These are phyloP conservation scores for Xerocomellus dryophilus DNA, from an alignment of 768 basidiomycete species.

Conservation along the genomic window DNA sequence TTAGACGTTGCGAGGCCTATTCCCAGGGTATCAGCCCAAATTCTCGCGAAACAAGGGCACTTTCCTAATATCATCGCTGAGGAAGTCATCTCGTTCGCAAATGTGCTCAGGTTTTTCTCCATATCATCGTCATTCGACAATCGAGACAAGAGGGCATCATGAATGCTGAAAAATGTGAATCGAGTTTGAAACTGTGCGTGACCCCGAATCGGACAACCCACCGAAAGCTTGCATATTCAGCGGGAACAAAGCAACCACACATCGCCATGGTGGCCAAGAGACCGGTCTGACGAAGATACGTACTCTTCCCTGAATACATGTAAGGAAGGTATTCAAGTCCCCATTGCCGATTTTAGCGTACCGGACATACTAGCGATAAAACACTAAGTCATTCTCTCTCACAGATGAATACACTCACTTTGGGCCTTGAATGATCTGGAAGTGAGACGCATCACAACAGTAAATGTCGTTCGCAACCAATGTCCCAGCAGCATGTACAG, in stretches of 20 bases:
- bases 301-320: conserved; percentile 71
- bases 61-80: conserved; percentile 86
- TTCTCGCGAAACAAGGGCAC: background rate
- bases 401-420: conserved; percentile 50
- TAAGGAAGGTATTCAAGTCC: background rate
- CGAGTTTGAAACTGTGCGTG: background rate
- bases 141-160: conserved; percentile 80
- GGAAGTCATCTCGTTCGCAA: conserved; percentile 92
- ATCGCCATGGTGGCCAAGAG: conserved; percentile 83
- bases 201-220: conserved; percentile 20
- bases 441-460: conserved; percentile 76
- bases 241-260: conserved; percentile 90
- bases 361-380: conserved; percentile 56
- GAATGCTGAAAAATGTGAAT: conserved; percentile 47
- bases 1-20: conserved; percentile 66
- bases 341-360: conserved; percentile 1
- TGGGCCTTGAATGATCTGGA: conserved; percentile 91
- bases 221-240: conserved; percentile 90
- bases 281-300: conserved; percentile 85
- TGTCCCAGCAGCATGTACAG: conserved; percentile 59
- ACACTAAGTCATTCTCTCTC: background rate
- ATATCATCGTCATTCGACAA: conserved; percentile 94
- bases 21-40: background rate
- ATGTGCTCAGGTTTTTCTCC: conserved; percentile 88
- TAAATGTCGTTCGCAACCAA: conserved; percentile 90